These are phyloP conservation scores for Tephrocybe sp. DNA, from an alignment of 768 basidiomycete genomes.

Conservation along the genomic window DNA sequence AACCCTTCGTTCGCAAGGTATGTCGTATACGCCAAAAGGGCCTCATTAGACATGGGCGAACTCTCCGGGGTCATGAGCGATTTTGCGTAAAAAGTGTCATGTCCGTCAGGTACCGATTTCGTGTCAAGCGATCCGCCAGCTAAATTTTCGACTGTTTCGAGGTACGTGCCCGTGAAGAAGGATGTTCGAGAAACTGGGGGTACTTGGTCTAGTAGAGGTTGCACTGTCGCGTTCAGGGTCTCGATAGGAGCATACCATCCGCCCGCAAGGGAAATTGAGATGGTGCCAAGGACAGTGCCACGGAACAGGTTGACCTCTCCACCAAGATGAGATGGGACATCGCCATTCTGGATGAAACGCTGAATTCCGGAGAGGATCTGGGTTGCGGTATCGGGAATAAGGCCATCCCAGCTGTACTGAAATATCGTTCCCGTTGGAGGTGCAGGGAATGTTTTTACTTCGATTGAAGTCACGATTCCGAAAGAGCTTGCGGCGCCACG, in stretches of 20 bases:
- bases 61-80: conserved; percentile 30
- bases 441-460: conserved; percentile 17
- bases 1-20: conserved; percentile 37
- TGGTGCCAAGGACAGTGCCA: conserved; percentile 26
- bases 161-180: conserved; percentile 8
- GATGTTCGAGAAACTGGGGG: conserved; percentile 4
- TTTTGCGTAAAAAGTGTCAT: conserved; percentile 35
- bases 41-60: conserved; percentile 27
- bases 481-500: conserved; percentile 16
- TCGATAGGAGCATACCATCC: conserved; percentile 16
- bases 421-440: conserved; percentile 17
- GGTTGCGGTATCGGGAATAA: conserved; percentile 28
- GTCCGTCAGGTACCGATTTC: conserved; percentile 13
- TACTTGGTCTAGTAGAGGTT: conserved; percentile 1
- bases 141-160: background rate
- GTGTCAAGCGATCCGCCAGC: conserved; percentile 23
- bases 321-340: conserved; percentile 34
- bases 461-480: conserved; percentile 18
- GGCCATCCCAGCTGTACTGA: conserved; percentile 34
- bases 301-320: conserved; percentile 29
- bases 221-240: conserved; percentile 5
- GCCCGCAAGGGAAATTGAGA: conserved; percentile 31
- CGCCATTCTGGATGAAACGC: conserved; percentile 26
- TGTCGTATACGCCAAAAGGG: conserved; percentile 30
- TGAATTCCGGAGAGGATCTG: conserved; percentile 33